These are phyloP conservation scores for Thelonectria rubi DNA, from an alignment of 2,329 filamentous ascomycete species.

Conservation along the genomic window DNA sequence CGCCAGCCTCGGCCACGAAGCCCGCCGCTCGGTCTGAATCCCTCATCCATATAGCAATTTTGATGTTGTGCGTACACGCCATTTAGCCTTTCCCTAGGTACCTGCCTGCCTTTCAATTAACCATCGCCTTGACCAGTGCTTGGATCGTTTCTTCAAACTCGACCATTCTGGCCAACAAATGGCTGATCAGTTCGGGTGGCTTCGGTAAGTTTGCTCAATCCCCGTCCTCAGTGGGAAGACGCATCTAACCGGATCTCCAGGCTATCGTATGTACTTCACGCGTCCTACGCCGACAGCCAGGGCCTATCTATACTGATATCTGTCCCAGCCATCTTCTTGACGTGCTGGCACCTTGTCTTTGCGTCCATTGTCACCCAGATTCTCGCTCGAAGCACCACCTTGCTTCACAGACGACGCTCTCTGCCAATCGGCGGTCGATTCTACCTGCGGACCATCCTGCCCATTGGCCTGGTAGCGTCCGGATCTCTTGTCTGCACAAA, in stretches of 20 bases:
- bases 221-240: neutral
- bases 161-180: conserved; percentile 92
- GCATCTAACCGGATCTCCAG: conserved; percentile 20
- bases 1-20: neutral
- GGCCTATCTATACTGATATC: too few species aligned
- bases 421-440: conserved; percentile 67
- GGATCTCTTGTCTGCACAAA: conserved; percentile 71
- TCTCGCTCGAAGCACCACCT: conserved; percentile 67
- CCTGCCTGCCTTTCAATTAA: neutral
- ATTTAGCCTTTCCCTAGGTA: neutral
- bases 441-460: conserved; percentile 69
- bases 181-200: conserved; percentile 76
- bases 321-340: conserved; percentile 61
- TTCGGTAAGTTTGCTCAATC: conserved; percentile 66
- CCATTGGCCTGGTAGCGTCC: conserved; percentile 71
- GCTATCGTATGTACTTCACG: conserved; percentile 40
- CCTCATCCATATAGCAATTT: conserved; percentile 29
- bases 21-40: neutral
- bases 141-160: conserved; percentile 86
- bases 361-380: conserved; percentile 70
- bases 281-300: neutral
- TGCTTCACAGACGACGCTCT: conserved; percentile 68
- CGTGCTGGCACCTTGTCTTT: conserved; percentile 72
- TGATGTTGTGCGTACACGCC: neutral
- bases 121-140: conserved; percentile 49